These are phyloP conservation scores for Vaccinium macrocarpon DNA, from an alignment of 148 eudicot species.

Conservation along the genomic window DNA sequence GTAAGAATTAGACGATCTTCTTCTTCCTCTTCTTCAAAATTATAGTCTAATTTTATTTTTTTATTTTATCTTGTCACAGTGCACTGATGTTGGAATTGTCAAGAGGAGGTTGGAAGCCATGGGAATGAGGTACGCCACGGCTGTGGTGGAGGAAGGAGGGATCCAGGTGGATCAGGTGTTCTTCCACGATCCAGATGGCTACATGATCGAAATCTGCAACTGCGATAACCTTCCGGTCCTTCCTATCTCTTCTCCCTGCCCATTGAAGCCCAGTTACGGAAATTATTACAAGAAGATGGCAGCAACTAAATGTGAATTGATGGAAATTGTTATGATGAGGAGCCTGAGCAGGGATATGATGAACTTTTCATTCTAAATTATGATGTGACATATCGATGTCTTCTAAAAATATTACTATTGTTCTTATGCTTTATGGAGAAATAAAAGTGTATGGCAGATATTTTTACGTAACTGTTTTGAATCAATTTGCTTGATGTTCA, in stretches of 20 bases:
- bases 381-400: not conserved
- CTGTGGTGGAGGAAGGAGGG: constrained; percentile 32
- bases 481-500: not conserved
- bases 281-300: constrained; percentile 17
- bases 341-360: constrained; percentile 34
- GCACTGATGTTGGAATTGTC: constrained; percentile 28
- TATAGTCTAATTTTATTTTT: not conserved
- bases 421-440: not conserved
- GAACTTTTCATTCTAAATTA: constrained; percentile 27
- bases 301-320: constrained; percentile 16
- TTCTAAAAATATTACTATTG: not conserved
- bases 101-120: constrained; percentile 30
- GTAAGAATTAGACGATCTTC: constrained; percentile 15
- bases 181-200: constrained; percentile 47
- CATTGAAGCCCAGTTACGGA: constrained; percentile 16
- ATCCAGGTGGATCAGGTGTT: constrained; percentile 39
- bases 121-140: constrained; percentile 25
- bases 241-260: constrained; percentile 25
- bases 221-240: constrained; percentile 35
- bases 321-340: constrained; percentile 34
- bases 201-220: constrained; percentile 42
- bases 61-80: constrained; percentile 1
- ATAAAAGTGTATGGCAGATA: not conserved
- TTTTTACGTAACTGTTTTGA: not conserved
- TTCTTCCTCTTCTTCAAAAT: not conserved